A percentile compares a stretch with the other conserved stretches of the same genome.
Conservation (phyloP, 2,329 filamentous ascomycete genomes). For the Sporothrix pseudoabietina region DNA sequence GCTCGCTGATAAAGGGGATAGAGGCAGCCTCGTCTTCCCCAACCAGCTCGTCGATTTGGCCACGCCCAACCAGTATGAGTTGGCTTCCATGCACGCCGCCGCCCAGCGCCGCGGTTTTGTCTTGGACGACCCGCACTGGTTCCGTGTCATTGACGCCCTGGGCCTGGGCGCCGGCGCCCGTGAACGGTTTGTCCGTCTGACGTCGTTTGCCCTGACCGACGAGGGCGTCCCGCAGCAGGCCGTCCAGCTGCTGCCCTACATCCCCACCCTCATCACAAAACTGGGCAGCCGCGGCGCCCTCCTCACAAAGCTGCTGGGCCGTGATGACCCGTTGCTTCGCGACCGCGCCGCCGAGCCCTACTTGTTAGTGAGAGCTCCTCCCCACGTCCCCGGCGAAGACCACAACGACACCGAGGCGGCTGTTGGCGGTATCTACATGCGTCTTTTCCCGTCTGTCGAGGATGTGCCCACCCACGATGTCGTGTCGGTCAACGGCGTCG, state of each 20-base stretch:
- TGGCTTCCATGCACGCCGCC: conserved; percentile 73
- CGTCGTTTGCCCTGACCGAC: conserved; percentile 68
- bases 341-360: conserved; percentile 66
- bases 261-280: conserved; percentile 83
- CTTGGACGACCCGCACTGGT: conserved; percentile 68
- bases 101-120: conserved; percentile 70
- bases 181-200: conserved; percentile 70
- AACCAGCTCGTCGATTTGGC: conserved; percentile 68
- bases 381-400: conserved; percentile 41
- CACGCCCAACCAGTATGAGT: conserved; percentile 82
- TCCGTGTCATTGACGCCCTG: conserved; percentile 74
- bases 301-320: conserved; percentile 68
- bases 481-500: conserved; percentile 90
- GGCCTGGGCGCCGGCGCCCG: conserved; percentile 68
- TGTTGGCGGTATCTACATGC: conserved; percentile 81
- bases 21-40: conserved; percentile 53
- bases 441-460: conserved; percentile 67
- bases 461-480: conserved; percentile 64
- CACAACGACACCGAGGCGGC: conserved; percentile 46
- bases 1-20: neutral
- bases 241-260: conserved; percentile 83
- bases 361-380: conserved; percentile 66
- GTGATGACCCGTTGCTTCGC: conserved; percentile 67
- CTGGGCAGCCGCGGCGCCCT: conserved; percentile 76
- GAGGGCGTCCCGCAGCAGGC: conserved; percentile 80